Base-by-base conservation (phyloP, 805 yeast genomes). In the Pichia membranifaciens region DNA sequence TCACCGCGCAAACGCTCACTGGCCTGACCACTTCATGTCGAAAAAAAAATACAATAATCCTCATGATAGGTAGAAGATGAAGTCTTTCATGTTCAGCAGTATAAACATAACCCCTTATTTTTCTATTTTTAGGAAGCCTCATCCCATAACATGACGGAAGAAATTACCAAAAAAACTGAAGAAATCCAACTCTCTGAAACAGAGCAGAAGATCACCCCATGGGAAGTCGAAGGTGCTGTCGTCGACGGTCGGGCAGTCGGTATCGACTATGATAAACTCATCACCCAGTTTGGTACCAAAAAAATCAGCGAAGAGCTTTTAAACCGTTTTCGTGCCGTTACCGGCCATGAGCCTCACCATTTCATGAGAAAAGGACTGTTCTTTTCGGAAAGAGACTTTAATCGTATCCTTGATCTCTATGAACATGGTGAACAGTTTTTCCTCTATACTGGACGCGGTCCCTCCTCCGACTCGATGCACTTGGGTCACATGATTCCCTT, bases 141-240 rank as follows among this genome's bases (percentile, higher is more conserved):
- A 8, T 10, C 10, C 29, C 29, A 25, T 10, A 25, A 7, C 6
- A 52, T 52, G 55, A 43, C 49, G 15, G 52, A 45, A 22, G 49
- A 52, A 43, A 41, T 52, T 18, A 29, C 37, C 18, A 41, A 44
- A 17, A 35, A 59, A 38, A 51, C 60, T 4, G 63, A 54, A 41
- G 48, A 57, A 3, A 39, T 62, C 25, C 51, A 51, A 9, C 29
- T 58, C 22, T 56, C 45, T 6, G 47, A 47, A 42, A 53, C 57
- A 2, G 81, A 74, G 48, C 90, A 83, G 62, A 73, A 70, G 32
- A 74, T 85, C 51, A 93, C 99, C 1, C 99, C 99, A 42, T 93
- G 99, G 99, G 99, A 93, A 65, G 99, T 93, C 28, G 96, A 87
- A 67, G 99, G 98, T 49, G 98, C 97, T 2, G 95, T 91, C 41